Base-by-base conservation (phyloP, 345 rosid species). In the Crucihimalaya himalaica region DNA sequence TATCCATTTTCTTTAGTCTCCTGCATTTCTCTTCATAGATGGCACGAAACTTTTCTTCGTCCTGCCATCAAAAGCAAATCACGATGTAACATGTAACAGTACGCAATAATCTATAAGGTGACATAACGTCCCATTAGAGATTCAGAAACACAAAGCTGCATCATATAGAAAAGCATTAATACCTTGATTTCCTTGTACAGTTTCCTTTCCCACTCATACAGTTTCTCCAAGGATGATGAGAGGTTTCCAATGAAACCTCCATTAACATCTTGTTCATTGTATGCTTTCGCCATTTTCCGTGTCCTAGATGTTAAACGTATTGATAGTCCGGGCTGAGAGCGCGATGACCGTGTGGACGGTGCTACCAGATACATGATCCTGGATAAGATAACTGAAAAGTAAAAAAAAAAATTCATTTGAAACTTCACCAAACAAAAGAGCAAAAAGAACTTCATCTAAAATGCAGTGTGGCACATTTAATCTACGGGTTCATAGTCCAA, bases 141-240 rank as follows among this genome's bases (percentile, higher is more conserved):
- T 43, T 55, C 65, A 35, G 54, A 15, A 29, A 50, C 56, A 69
- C 27, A 46, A 39, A 10, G 45, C 45, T 58, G 25, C 43, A 34
- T 58, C 16, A 34, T 31, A 5, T 56, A 18, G 0, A 23, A 56
- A 56, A 18, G 23, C 61, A 16, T 16, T 31, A 4, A 56, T 83
- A 94, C 98, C 97, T 84, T 89, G 47, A 91, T 96, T 84, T 94
- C 96, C 79, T 89, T 88, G 80, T 88, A 86, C 39, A 91, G 80
- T 81, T 89, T 94, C 83, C 84, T 94, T 83, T 94, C 98, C 98
- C 97, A 91, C 1, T 78, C 95, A 64, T 88, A 89, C 20, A 94
- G 88, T 78, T 91, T 84, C 66, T 85, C 93, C 76, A 94, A 76
- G 29, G 96, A 89, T 37, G 92, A 87, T 51, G 98, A 91, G 32